phyloP scores from a whole-genome alignment of 768 basidiomycete species.

The Lactifluus pinguis region DNA sequence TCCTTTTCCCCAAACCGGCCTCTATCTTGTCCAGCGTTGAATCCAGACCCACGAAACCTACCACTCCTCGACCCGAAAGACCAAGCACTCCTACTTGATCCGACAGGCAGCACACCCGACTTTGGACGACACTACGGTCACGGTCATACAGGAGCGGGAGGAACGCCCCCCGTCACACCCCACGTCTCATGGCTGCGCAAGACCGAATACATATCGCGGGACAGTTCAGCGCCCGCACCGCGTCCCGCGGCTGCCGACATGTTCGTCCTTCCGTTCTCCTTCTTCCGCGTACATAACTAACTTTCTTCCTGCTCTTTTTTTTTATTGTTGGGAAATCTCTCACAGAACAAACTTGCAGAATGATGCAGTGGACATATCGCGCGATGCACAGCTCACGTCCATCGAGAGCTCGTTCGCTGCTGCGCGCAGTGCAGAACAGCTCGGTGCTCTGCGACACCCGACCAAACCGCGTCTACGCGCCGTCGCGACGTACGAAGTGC shows the following conservation, averaged over 20 bases:
- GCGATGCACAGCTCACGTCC: slow-evolving; percentile 61
- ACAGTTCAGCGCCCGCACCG: slow-evolving; percentile 38
- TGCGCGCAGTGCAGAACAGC: slow-evolving; percentile 50
- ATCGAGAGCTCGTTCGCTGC: slow-evolving; percentile 72
- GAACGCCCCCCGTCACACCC: slow-evolving; percentile 38
- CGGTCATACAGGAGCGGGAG: slow-evolving; percentile 31
- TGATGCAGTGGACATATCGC: slow-evolving; percentile 57
- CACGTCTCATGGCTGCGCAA: slow-evolving; percentile 89
- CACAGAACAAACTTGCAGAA: slow-evolving; percentile 36
- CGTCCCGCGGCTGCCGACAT: slow-evolving; percentile 37
- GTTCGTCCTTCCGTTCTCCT: slow-evolving; percentile 31
- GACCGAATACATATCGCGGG: slow-evolving; percentile 79
- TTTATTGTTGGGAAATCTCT: background rate
- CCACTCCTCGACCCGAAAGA: slow-evolving; percentile 67
- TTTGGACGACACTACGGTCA: slow-evolving; percentile 32
- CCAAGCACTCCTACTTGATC: slow-evolving; percentile 65
- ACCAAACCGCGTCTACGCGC: slow-evolving; percentile 69
- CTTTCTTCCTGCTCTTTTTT: background rate
- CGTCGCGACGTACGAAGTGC: slow-evolving; percentile 71
- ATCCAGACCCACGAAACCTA: slow-evolving; percentile 53
- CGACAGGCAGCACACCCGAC: slow-evolving; percentile 35
- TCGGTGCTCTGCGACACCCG: slow-evolving; percentile 59
- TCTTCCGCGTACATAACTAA: background rate
- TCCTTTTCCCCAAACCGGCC: slow-evolving; percentile 5
- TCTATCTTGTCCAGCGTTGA: slow-evolving; percentile 35